Base-by-base conservation (phyloP, 2,329 filamentous ascomycete genomes). In the Colletotrichum sp. region DNA sequence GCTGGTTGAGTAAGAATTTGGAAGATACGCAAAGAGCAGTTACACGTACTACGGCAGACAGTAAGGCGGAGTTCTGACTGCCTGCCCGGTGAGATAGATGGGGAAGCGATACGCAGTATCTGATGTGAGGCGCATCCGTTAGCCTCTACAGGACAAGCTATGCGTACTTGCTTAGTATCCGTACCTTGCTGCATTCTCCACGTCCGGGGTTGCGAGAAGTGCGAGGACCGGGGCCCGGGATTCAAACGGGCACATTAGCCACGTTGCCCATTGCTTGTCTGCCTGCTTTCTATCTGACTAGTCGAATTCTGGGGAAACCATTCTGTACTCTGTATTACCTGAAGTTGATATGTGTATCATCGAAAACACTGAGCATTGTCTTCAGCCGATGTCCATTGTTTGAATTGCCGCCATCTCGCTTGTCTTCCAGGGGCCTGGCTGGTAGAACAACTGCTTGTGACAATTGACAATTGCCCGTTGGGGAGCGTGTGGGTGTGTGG, bases 401-500 rank as follows among this genome's bases (percentile, higher is more conserved):
- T 72, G 67, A 66, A 52, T 43, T 24, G 32, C 65, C 60, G 28
- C 36, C 26, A 67, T 72, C 69, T 72, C 69, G 69, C 69, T 67
- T 75, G 39, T 30, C 24, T 13, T 13, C 34, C 21, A 43, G 28
- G 28, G 28, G 24, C 8, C n/a, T 32, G 24, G 64, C 59, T 15
- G 39, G 64, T 30, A n/a, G 32, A 30, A 26, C 32, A 63, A 52
- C 16, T 18, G 39, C n/a, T 24, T 43, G 32, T 36, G 36, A 39
- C 36, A 60, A 48, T 28, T 32, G 63, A 67, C 69, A 67, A 52
- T 32, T 28, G 64, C 18, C 30, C 36, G 24, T 26, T 26, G 13
- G 36, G 15, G 24, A 26, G 15, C 39, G 63, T 43, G 16, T 3
- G 63, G 26, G 34, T 66, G 57, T 32, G 59, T n/a, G 30, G 59